phyloP scores from a whole-genome alignment of 441 rosid genomes.

The Brassica balearica region DNA sequence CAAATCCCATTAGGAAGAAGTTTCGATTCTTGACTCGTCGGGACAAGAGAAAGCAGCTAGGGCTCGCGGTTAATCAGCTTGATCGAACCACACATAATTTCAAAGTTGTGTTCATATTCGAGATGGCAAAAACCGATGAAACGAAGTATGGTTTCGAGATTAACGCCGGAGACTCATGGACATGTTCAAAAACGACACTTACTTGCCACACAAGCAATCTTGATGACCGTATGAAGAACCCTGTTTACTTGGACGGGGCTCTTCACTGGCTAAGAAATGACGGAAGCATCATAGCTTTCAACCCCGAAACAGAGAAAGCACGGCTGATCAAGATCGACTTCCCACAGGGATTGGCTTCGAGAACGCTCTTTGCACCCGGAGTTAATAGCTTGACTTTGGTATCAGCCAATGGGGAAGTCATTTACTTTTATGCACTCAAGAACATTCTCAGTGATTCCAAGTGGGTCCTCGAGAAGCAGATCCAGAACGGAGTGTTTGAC shows the following conservation, averaged over 20 bases:
- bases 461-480: conserved; percentile 11
- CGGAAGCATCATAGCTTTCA: conserved; percentile 24
- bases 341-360: neutral
- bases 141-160: neutral
- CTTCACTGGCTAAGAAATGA: conserved; percentile 30
- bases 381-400: neutral
- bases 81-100: conserved; percentile 10
- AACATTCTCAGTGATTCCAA: conserved; percentile 23
- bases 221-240: neutral
- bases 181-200: neutral
- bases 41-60: neutral
- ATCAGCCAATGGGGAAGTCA: neutral
- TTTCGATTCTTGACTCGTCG: conserved; percentile 12
- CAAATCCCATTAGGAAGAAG: conserved; percentile 20
- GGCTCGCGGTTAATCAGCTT: conserved; percentile 7
- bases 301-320: conserved; percentile 12
- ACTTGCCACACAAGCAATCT: conserved; percentile 4
- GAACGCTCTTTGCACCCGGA: neutral
- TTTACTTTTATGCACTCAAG: neutral
- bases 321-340: neutral
- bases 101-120: neutral
- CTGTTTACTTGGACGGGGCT: conserved; percentile 15
- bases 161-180: conserved; percentile 12
- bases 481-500: neutral
- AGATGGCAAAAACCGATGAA: neutral